These are phyloP conservation scores for Zoysia matrella DNA, from an alignment of 202 grass and related monocot genomes.

Conservation along the genomic window DNA sequence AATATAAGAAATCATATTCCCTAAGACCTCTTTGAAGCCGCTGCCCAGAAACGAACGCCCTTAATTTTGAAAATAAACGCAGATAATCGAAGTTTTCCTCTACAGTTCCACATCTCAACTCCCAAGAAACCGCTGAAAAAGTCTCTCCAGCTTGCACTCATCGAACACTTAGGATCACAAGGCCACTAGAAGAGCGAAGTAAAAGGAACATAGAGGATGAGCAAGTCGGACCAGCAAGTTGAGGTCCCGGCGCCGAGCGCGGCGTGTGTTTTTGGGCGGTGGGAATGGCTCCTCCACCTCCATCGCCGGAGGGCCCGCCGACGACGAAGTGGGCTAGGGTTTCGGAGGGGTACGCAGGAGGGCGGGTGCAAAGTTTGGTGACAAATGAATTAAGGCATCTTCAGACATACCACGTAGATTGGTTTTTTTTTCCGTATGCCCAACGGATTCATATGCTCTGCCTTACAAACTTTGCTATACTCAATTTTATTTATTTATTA, in stretches of 20 bases:
- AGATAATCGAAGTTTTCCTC: conserved; percentile 14
- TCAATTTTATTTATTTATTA: too few species aligned
- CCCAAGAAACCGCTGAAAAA: neutral
- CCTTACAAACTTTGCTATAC: neutral
- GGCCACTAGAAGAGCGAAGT: neutral
- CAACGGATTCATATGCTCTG: neutral
- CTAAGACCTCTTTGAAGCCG: neutral
- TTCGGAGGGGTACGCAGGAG: conserved; percentile 25
- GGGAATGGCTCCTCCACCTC: conserved; percentile 59
- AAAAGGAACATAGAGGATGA: conserved; percentile 3
- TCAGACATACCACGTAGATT: conserved; percentile 8
- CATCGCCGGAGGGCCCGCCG: conserved; percentile 55
- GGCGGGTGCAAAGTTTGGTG: conserved; percentile 46
- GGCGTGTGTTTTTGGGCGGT: conserved; percentile 49
- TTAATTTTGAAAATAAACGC: conserved; percentile 12
- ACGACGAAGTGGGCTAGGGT: conserved; percentile 51
- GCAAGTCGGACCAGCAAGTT: conserved; percentile 63
- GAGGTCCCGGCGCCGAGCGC: conserved; percentile 74
- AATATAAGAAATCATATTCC: neutral
- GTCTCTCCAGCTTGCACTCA: neutral
- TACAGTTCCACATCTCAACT: neutral
- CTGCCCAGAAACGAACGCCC: neutral
- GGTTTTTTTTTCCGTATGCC: too few species aligned
- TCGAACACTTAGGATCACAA: conserved; percentile 19
- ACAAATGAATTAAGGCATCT: conserved; percentile 2